Evolutionary conservation across 75 land plant species (phyloP).

Genomic region (Isoetes taiwanensis): DNA sequence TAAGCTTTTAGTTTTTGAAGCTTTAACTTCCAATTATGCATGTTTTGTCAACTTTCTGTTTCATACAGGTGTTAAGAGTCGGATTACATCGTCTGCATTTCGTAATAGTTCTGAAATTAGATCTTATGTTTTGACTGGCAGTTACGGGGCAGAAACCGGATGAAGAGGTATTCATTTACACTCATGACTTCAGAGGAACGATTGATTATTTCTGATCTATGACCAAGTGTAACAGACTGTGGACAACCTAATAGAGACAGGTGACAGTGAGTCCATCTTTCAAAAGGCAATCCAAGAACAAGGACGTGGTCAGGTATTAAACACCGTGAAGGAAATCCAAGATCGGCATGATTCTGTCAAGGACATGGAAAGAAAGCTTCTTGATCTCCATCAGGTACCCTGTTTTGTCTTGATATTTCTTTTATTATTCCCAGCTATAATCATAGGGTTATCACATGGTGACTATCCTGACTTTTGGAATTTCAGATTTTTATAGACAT

Average conservation of each 20-base stretch:
- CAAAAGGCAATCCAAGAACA: constrained; percentile 91
- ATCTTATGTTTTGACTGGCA: no score
- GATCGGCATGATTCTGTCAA: constrained; percentile 1
- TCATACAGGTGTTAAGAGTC: no score
- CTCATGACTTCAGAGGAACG: not conserved
- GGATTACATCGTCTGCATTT: no score
- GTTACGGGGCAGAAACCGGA: constrained; percentile 70
- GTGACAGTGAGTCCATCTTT: constrained; percentile 86
- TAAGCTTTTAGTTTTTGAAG: no score
- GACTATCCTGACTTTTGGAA: no score
- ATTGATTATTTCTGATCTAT: not conserved
- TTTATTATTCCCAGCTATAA: no score
- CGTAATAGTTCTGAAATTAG: no score
- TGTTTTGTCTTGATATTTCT: no score
- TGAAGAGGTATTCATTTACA: constrained; percentile 54
- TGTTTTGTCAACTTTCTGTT: no score
- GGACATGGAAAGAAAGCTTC: constrained; percentile 6
- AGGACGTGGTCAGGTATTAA: not conserved
- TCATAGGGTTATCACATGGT: no score
- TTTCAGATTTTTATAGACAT: constrained; percentile 2
- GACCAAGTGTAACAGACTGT: constrained; percentile 40
- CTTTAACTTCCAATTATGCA: no score
- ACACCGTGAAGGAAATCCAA: constrained; percentile 1
- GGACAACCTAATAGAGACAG: constrained; percentile 84
- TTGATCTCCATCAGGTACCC: not conserved